Evolutionary conservation across 805 yeast species (phyloP).

Genomic region (Wickerhamomyces mucosus): DNA sequence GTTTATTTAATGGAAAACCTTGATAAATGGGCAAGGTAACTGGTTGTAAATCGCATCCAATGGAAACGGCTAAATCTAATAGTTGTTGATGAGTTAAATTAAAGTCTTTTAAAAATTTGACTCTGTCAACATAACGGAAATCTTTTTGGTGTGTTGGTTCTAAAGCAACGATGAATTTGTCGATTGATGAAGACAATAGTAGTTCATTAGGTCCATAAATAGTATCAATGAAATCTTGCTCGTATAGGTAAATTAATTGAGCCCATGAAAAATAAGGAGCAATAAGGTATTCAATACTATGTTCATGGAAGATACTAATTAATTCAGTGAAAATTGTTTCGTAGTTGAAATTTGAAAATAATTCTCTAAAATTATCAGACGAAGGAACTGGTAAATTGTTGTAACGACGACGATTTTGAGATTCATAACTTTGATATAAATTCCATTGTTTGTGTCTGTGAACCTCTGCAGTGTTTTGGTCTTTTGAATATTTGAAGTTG

Average conservation of each 20-base stretch:
- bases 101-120: conserved; percentile 50
- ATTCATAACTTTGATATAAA: conserved; percentile 16
- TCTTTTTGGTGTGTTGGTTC: conserved; percentile 56
- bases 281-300: conserved; percentile 54
- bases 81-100: conserved; percentile 56
- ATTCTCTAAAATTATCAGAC: conserved; percentile 43
- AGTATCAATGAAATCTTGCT: conserved; percentile 51
- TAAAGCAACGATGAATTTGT: conserved; percentile 63
- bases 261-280: conserved; percentile 79
- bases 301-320: conserved; percentile 44
- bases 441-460: conserved; percentile 43
- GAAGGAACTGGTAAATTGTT: conserved; percentile 27
- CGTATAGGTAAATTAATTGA: conserved; percentile 66
- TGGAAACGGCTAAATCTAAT: conserved; percentile 64
- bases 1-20: conserved; percentile 16
- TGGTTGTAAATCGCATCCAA: conserved; percentile 73
- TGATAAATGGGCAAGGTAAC: conserved; percentile 41
- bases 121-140: conserved; percentile 57
- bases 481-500: conserved; percentile 28
- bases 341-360: conserved; percentile 36
- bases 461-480: conserved; percentile 19
- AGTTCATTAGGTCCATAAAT: conserved; percentile 82
- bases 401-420: conserved; percentile 5
- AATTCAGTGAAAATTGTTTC: conserved; percentile 46
- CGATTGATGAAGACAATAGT: conserved; percentile 49